Conservation (phyloP, 306 rosid genomes). For the Cucurbita ficifolia region DNA sequence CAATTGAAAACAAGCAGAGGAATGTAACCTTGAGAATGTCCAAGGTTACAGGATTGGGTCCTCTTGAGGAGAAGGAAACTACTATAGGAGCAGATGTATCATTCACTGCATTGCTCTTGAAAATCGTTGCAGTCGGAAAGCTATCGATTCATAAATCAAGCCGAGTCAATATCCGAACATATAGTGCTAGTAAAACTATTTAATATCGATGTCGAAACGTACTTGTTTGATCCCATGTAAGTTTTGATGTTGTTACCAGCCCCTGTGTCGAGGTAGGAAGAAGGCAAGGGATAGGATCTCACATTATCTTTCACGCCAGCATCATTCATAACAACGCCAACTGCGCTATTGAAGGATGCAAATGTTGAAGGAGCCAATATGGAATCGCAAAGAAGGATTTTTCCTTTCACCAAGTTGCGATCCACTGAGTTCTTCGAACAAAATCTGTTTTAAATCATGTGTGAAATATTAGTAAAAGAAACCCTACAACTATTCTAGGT, state of each 20-base stretch:
- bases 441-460: not conserved
- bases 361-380: rapidly evolving
- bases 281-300: conserved; percentile 9
- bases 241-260: not conserved
- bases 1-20: not conserved
- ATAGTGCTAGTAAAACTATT: too few relatives aligned
- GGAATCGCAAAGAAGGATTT: conserved; percentile 30
- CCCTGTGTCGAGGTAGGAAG: not conserved
- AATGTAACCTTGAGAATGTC: conserved; percentile 34
- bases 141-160: not conserved
- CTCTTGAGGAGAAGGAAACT: conserved; percentile 34
- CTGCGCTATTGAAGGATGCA: conserved; percentile 4
- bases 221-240: conserved; percentile 21
- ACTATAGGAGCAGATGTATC: conserved; percentile 21
- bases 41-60: conserved; percentile 27
- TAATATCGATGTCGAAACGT: not conserved
- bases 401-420: conserved; percentile 19
- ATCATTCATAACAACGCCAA: conserved; percentile 17
- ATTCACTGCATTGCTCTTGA: not conserved
- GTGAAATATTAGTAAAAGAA: not conserved
- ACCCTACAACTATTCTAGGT: not conserved
- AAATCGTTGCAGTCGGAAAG: not conserved
- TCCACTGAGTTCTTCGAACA: conserved; percentile 7
- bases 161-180: not conserved
- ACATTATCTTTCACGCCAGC: not conserved